Percentiles rank a stretch among this genome's conserved stretches.
phyloP scores from a whole-genome alignment of 208 protist genomes.

The Phytomonas francai region DNA sequence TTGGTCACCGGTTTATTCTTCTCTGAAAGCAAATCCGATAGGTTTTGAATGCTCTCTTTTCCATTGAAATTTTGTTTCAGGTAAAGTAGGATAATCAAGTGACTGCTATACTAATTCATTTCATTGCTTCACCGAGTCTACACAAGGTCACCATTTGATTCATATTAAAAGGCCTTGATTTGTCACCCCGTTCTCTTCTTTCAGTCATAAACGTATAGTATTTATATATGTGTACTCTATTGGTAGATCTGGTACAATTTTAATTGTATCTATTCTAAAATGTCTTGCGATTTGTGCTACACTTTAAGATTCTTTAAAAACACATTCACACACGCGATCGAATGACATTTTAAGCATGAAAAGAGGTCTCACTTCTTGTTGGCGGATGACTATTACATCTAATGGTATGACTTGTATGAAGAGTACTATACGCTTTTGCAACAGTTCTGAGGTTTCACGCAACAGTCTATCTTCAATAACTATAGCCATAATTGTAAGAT shows the following conservation, averaged over 20 bases:
- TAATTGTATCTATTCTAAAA: background rate
- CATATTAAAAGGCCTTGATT: background rate
- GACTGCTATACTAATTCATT: background rate
- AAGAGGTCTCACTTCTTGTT: background rate
- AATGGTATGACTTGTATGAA: background rate
- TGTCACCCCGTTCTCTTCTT: background rate
- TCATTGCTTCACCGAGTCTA: background rate
- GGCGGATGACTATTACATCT: background rate
- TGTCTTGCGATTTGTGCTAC: background rate
- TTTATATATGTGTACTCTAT: background rate
- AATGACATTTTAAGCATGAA: background rate
- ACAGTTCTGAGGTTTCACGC: background rate
- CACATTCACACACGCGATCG: background rate
- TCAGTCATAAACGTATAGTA: background rate
- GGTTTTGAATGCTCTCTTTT: background rate
- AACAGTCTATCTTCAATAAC: background rate
- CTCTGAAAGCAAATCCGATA: background rate
- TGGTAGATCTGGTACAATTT: background rate
- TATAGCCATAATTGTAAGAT: background rate
- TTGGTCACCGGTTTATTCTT: background rate
- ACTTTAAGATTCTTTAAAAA: background rate
- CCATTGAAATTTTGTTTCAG: background rate
- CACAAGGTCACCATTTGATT: background rate
- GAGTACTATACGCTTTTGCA: background rate
- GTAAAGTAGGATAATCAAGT: background rate